phyloP scores from a whole-genome alignment of 1,139 yeast species.

The Scheffersomyces illinoinensis region DNA sequence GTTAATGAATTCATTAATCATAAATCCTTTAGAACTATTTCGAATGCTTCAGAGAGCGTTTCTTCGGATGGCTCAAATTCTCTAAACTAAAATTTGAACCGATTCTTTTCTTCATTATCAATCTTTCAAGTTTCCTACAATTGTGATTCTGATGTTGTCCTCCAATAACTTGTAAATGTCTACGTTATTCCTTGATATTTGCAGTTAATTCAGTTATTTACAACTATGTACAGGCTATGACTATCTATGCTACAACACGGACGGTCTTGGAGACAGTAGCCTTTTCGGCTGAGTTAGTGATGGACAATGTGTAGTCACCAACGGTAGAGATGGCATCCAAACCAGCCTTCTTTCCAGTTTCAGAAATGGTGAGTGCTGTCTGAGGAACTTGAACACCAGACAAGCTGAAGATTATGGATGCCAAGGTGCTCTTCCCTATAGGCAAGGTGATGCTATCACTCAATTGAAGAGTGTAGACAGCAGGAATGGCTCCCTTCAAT shows the following conservation, averaged over 20 bases:
- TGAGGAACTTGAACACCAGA: constrained; percentile 35
- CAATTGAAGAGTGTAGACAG: constrained; percentile 19
- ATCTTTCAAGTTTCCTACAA: not conserved
- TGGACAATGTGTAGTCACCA: constrained; percentile 34
- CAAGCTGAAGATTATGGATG: constrained; percentile 24
- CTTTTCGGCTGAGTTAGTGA: constrained; percentile 26
- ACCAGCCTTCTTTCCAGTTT: constrained; percentile 11
- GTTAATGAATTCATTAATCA: too few relatives aligned
- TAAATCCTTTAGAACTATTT: too few relatives aligned
- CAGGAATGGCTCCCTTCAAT: constrained; percentile 35
- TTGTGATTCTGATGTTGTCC: too few relatives aligned
- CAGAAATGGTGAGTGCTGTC: constrained; percentile 20
- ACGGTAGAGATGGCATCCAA: constrained; percentile 22
- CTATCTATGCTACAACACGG: constrained; percentile 5
- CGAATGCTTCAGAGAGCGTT: too few relatives aligned
- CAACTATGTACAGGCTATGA: constrained; percentile 13
- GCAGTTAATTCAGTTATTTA: constrained; percentile 4
- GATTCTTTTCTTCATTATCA: not conserved
- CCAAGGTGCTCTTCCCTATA: constrained; percentile 26
- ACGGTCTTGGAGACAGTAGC: constrained; percentile 17
- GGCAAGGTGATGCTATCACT: constrained; percentile 22
- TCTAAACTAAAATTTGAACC: too few relatives aligned
- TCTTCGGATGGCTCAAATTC: too few relatives aligned
- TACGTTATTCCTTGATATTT: not conserved
- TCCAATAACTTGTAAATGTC: too few relatives aligned